These are phyloP conservation scores for Boletus pseudo-olivaceus DNA, from an alignment of 768 basidiomycete species.

Conservation along the genomic window DNA sequence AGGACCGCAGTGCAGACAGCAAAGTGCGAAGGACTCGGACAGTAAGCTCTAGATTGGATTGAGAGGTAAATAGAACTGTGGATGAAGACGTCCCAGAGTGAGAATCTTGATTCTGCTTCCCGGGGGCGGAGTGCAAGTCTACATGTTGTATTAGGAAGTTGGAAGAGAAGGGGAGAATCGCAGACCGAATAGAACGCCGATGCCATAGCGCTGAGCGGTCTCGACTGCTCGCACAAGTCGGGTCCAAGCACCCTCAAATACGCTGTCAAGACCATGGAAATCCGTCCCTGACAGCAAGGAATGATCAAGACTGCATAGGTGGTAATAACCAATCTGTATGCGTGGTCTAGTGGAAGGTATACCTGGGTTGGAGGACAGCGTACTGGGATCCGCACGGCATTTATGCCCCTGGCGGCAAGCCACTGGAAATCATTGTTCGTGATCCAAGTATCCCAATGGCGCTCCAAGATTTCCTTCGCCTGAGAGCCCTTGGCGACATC, in stretches of 20 bases:
- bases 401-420: constrained; percentile 51
- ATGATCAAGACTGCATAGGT: constrained; percentile 55
- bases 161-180: background rate
- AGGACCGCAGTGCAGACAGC: constrained; percentile 29
- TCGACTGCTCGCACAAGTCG: constrained; percentile 59
- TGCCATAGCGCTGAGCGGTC: constrained; percentile 49
- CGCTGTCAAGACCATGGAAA: constrained; percentile 47
- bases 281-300: constrained; percentile 63
- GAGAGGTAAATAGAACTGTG: constrained; percentile 46
- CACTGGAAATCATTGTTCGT: constrained; percentile 51
- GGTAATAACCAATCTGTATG: constrained; percentile 69
- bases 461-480: constrained; percentile 41
- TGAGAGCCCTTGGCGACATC: constrained; percentile 59
- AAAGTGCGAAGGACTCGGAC: constrained; percentile 47
- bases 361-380: constrained; percentile 38
- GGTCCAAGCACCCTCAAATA: constrained; percentile 66
- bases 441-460: constrained; percentile 56
- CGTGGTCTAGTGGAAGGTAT: background rate
- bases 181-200: constrained; percentile 75
- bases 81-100: constrained; percentile 60
- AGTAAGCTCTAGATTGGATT: constrained; percentile 44
- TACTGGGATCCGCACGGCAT: constrained; percentile 61
- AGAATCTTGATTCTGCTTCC: constrained; percentile 68
- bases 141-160: constrained; percentile 23
- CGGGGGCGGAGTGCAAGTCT: constrained; percentile 76